phyloP scores from a whole-genome alignment of 257 asterid genomes.

The Ocimum tenuiflorum region DNA sequence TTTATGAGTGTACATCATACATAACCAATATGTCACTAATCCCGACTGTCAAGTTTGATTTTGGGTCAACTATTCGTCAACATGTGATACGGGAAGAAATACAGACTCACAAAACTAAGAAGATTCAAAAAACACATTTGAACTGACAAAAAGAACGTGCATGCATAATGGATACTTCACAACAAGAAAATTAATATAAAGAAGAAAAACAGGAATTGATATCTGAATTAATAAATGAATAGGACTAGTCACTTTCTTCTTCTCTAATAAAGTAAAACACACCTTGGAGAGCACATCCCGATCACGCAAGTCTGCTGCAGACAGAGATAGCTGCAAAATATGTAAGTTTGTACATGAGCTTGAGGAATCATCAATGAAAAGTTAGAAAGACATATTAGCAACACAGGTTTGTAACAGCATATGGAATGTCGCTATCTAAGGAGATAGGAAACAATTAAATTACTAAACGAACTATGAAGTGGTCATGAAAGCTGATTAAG shows the following conservation, averaged over 20 bases:
- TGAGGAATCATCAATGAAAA: constrained; percentile 3
- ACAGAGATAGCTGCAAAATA: constrained; percentile 76
- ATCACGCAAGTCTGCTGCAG: constrained; percentile 78
- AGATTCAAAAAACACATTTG: neutral
- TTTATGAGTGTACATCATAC: too few species aligned
- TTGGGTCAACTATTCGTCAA: neutral
- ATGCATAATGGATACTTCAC: neutral
- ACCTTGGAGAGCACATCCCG: constrained; percentile 96
- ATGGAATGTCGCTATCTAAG: neutral
- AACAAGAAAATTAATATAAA: neutral
- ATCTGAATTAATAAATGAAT: neutral
- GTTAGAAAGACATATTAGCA: neutral
- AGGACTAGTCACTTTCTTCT: neutral
- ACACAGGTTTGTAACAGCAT: neutral
- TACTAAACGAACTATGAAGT: neutral
- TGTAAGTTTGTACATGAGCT: constrained; percentile 11
- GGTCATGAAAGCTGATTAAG: constrained; percentile 8
- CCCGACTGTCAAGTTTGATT: neutral
- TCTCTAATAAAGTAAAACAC: constrained; percentile 26
- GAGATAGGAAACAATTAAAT: neutral
- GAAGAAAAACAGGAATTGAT: constrained; percentile 3
- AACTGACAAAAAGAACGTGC: neutral
- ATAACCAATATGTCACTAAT: too few species aligned
- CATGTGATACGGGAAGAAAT: neutral
- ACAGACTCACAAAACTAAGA: constrained; percentile 13